Base-by-base conservation (phyloP, 2,329 filamentous ascomycete species). In the Neopestalotiopsis clavispora region DNA sequence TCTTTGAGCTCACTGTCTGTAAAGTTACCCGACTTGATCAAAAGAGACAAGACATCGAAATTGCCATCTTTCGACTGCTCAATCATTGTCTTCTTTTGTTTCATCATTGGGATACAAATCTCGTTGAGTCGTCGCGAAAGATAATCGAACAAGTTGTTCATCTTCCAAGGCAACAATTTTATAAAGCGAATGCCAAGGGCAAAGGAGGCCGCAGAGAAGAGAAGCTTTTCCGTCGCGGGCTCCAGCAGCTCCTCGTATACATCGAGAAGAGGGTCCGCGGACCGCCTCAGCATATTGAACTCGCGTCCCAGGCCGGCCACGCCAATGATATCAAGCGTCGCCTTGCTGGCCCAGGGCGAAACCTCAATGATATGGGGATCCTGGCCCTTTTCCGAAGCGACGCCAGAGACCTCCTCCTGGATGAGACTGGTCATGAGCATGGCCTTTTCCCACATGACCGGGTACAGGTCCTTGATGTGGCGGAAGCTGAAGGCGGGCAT, bases 381-480 rank as follows among this genome's bases (percentile, higher is more conserved):
- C 9, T 62, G 17, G 4, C 30, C 34, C 32, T 62, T 42, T 10
- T 62, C 34, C 6, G 59, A 23, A 1, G 10, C 59, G 9, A 14
- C 32, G 3, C n/a, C 12, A 10, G 34, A 1, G 3, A 62, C 59
- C 32, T 62, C 59, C 3, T 79, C 82, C 71, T 88, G 83, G 1
- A 84, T 74, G 0, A 85, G 84, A 72, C 69, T 69, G 0, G 73
- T 72, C 20, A 80, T 70, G 1, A 72, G 67, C 17, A 75, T 72
- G 0, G 77, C 77, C 68, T 92, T 93, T 0, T 78, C 75, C 90
- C 91, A 93, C 78, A 94, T 93, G 67, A 90, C 84, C 0, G 90
- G 90, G 70, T 93, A 92, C 1, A 94, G 78, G 57, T 92, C 84
- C 71, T 92, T 93, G 76, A 93, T 86, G 71, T 92, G 89, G 3